These are phyloP conservation scores for Phycomyces nitens DNA, from an alignment of 192 early-diverging fungal species.

Conservation along the genomic window DNA sequence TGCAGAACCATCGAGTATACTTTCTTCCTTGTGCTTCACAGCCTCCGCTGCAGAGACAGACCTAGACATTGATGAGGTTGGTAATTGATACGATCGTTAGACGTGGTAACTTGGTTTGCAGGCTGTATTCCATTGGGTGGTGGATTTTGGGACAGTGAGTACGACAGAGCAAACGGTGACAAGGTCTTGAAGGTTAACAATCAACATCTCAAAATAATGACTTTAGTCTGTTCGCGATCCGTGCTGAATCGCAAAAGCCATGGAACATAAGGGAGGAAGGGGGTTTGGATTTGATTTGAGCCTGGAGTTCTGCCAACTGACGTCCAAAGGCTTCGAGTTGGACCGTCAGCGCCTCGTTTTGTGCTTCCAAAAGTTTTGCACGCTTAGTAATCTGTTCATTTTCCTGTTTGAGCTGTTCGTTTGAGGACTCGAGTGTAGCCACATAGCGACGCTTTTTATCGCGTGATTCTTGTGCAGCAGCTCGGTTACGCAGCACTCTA, in stretches of 20 bases:
- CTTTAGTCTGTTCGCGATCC: conserved; percentile 33
- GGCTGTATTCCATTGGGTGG: conserved; percentile 39
- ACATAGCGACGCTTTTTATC: conserved; percentile 72
- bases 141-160: conserved; percentile 18
- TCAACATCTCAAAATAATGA: not conserved
- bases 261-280: conserved; percentile 36
- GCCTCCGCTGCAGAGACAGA: conserved; percentile 44
- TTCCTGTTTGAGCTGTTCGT: conserved; percentile 47
- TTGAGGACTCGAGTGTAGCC: conserved; percentile 50
- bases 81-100: not conserved
- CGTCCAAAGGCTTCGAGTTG: conserved; percentile 28
- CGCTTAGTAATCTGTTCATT: conserved; percentile 46
- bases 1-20: conserved; percentile 2
- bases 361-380: conserved; percentile 47
- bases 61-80: not conserved
- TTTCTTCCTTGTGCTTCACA: conserved; percentile 19
- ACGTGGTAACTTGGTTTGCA: not conserved
- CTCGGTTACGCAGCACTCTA: conserved; percentile 65
- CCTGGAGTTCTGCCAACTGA: conserved; percentile 37
- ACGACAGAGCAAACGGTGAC: not conserved
- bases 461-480: conserved; percentile 73
- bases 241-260: conserved; percentile 53
- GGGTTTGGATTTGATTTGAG: conserved; percentile 36
- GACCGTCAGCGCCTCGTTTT: conserved; percentile 38
- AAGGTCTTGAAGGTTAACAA: not conserved